Base-by-base conservation (phyloP, 257 asterid species). In the Eustoma russellianum region DNA sequence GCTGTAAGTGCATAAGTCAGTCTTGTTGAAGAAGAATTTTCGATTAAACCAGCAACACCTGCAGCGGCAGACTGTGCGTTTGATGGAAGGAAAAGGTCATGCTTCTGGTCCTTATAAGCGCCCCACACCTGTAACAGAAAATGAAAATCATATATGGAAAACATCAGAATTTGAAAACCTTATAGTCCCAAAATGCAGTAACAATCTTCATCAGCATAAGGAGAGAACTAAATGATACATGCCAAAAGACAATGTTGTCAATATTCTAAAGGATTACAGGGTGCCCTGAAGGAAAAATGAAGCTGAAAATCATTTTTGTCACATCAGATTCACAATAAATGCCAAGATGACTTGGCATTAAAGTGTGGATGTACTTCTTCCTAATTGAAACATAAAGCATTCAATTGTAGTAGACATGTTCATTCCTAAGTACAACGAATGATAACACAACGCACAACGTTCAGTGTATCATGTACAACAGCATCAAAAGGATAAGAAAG, bases 41-140 rank as follows among this genome's bases (percentile, higher is more conserved):
- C 96, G 24, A 91, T 91, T 48, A 91, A 86, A 74, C 98, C 98
- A 50, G 98, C 98, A 72, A 91, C 88, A 47, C 98, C 98, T 45
- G 98, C 98, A 49, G 94, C 93, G 52, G 98, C 84, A 63, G 95
- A 82, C 71, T 87, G 98, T 50, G 96, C 96, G 71, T 83, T 91
- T 68, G 96, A 91, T 16, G 98, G 98, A 65, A 91, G 98, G 66
- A 91, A 91, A 33, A 91, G 88, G 71, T 91, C 98, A 19, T 91
- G 98, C 68, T 79, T 80, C 80, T 91, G 98, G 67, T 91, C 92
- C 69, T 91, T 91, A 63, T 91, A 91, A 50, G 98, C 98, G 79
- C 79, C 72, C 98, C 98, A 91, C 11, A 91, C 94, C 43, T 38
- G 9, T 38, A 38, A 5, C 43, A 38, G 12, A 38, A 38, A 38